Evolutionary conservation across 176 grass and related monocot genomes (phyloP).

Genomic region (Triticum timopheevii): DNA sequence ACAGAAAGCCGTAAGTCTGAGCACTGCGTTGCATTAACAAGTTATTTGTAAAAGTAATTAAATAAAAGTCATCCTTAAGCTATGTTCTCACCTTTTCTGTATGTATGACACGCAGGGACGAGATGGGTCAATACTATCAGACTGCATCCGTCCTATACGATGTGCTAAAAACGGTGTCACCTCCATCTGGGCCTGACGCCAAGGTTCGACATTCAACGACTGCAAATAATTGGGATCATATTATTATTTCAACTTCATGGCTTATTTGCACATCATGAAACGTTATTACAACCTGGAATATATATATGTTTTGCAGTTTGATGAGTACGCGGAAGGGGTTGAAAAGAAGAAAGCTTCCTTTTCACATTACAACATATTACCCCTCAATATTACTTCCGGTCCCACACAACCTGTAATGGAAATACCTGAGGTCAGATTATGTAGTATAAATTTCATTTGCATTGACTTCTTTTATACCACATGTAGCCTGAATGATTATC

Average conservation of each 20-base stretch:
- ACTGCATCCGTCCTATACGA: conserved; percentile 82
- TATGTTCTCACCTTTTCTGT: conserved; percentile 32
- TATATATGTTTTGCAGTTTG: conserved; percentile 42
- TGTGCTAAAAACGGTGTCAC: conserved; percentile 72
- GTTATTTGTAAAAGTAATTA: not conserved
- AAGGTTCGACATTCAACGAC: conserved; percentile 42
- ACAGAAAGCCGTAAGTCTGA: conserved; percentile 60
- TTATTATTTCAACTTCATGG: not conserved
- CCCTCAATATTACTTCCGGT: conserved; percentile 63
- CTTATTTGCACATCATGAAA: conserved; percentile 3
- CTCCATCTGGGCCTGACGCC: not conserved
- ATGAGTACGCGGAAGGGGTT: conserved; percentile 47
- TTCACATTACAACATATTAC: conserved; percentile 92
- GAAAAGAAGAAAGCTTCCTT: conserved; percentile 76
- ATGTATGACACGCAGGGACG: conserved; percentile 48
- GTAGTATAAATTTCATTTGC: conserved; percentile 14
- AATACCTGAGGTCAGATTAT: conserved; percentile 84
- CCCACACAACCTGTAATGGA: conserved; percentile 68
- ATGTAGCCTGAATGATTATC: not conserved
- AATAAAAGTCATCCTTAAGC: conserved; percentile 6
- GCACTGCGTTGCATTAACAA: not conserved
- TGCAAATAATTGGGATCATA: not conserved
- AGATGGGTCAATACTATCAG: conserved; percentile 75
- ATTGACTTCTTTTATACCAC: not conserved
- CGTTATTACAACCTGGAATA: conserved; percentile 5